Conservation (phyloP, 148 eudicot species). For the Salicornia ramosissima region DNA sequence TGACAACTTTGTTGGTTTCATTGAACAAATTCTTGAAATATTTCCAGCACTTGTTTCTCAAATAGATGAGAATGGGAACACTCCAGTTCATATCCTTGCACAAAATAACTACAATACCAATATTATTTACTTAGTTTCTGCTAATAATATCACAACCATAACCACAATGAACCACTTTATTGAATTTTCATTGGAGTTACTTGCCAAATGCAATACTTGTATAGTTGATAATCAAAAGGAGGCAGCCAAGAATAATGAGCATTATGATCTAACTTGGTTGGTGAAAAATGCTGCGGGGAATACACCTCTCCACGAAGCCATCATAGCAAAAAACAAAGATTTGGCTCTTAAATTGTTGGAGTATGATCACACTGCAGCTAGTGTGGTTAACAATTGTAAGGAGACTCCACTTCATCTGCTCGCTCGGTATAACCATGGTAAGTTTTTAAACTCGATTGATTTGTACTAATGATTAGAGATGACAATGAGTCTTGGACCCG, state of each 20-base stretch:
- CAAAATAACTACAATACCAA: background rate
- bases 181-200: background rate
- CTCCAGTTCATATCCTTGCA: conserved; percentile 8
- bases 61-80: background rate
- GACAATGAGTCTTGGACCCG: too few species aligned
- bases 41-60: background rate
- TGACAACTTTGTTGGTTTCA: background rate
- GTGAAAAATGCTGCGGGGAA: conserved; percentile 1
- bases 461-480: too few species aligned
- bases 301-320: conserved; percentile 9
- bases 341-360: background rate
- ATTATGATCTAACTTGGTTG: background rate
- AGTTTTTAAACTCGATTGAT: background rate
- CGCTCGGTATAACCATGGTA: background rate
- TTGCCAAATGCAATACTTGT: background rate
- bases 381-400: background rate
- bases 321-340: background rate
- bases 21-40: background rate
- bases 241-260: background rate
- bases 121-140: background rate
- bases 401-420: conserved; percentile 1
- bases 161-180: too few species aligned
- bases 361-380: background rate
- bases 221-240: background rate
- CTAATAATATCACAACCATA: too few species aligned